A percentile compares a stretch with the other conserved stretches of the same genome.
Evolutionary conservation across 2,329 filamentous ascomycete species (phyloP).

Genomic region (Neofusicoccum umdonicola): DNA sequence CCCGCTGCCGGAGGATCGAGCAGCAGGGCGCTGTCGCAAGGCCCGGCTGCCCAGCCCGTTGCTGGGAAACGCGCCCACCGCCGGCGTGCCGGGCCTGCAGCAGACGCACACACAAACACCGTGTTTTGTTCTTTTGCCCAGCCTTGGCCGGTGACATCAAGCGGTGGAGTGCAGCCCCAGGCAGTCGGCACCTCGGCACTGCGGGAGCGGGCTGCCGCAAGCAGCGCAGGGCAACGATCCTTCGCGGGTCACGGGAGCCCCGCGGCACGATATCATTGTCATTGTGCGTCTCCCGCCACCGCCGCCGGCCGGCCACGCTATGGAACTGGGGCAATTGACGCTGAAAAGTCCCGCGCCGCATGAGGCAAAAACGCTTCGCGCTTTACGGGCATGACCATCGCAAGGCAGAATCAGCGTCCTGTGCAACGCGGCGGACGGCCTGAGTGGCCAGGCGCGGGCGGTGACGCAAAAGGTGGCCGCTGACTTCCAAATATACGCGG

Average conservation of each 20-base stretch:
- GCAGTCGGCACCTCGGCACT: neutral
- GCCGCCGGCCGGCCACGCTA: neutral
- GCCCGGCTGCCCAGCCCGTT: neutral
- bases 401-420: neutral
- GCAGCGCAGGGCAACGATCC: neutral
- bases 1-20: neutral
- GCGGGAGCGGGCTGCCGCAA: too few relatives aligned
- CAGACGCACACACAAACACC: neutral
- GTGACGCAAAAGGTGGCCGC: neutral
- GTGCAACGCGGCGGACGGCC: neutral
- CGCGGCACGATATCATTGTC: neutral
- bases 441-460: neutral
- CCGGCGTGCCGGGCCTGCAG: neutral
- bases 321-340: neutral
- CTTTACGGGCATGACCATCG: neutral
- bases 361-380: neutral
- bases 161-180: neutral
- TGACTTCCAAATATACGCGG: constrained; percentile 4
- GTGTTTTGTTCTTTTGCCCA: neutral
- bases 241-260: neutral
- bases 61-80: neutral
- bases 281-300: neutral
- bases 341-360: neutral
- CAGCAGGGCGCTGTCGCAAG: neutral
- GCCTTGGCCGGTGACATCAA: constrained; percentile 1